Percentiles rank a stretch among this genome's conserved stretches.
These are phyloP conservation scores for Chamaecrista fasciculata DNA, from an alignment of 306 rosid genomes.

Conservation along the genomic window DNA sequence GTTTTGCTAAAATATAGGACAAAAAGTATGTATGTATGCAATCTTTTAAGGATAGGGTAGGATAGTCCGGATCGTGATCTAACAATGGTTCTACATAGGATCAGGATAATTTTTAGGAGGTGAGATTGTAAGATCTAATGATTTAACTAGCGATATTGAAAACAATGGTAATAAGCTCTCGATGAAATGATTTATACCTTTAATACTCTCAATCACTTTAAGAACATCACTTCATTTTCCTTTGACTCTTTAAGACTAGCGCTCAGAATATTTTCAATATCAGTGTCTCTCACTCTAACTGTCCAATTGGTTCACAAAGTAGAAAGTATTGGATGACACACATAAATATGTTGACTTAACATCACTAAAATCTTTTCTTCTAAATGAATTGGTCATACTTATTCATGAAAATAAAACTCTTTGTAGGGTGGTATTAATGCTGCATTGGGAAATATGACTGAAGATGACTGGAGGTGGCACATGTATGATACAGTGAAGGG, in stretches of 20 bases:
- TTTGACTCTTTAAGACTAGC: neutral
- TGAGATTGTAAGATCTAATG: no score
- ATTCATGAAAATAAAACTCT: constrained; percentile 19
- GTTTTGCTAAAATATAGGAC: no score
- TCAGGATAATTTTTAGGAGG: no score
- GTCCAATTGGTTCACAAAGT: constrained; percentile 7
- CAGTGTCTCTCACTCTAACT: neutral
- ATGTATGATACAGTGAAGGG: constrained; percentile 97
- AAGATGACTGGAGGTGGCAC: constrained; percentile 99
- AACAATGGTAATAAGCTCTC: constrained; percentile 1
- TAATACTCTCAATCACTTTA: neutral
- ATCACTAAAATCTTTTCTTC: neutral
- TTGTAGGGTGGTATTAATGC: constrained; percentile 91
- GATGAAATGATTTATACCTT: neutral
- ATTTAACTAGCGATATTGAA: no score
- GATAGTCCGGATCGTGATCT: no score
- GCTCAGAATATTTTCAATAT: neutral
- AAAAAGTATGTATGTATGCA: no score
- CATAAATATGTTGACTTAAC: constrained; percentile 5
- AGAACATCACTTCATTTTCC: neutral
- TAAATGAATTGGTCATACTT: constrained; percentile 13
- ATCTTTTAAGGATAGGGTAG: no score
- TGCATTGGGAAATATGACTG: constrained; percentile 89
- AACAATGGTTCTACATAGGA: no score
- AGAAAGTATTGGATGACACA: neutral